Percentiles rank a stretch among this genome's conserved stretches.
phyloP scores from a whole-genome alignment of 768 basidiomycete genomes.

The Pisolithus marmoratus region DNA sequence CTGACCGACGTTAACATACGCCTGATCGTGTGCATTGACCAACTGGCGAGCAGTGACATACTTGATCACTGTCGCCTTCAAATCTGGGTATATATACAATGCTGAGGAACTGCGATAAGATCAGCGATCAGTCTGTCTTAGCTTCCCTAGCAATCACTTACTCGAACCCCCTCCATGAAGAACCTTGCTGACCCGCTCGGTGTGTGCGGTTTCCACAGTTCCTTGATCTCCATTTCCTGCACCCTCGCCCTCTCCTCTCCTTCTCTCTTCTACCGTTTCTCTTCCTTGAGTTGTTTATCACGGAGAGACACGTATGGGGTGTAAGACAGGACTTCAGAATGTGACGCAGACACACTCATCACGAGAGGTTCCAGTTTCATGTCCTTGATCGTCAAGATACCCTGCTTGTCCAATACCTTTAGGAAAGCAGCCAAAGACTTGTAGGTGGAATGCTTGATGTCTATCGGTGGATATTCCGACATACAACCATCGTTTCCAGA shows the following conservation, averaged over 20 bases:
- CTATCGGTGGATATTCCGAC: too few relatives aligned
- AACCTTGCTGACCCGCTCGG: constrained; percentile 36
- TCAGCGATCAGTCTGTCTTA: not conserved
- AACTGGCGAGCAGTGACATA: too few relatives aligned
- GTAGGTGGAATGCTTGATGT: too few relatives aligned
- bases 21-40: too few relatives aligned
- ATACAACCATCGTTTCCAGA: too few relatives aligned
- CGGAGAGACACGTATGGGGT: too few relatives aligned
- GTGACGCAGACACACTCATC: constrained; percentile 47
- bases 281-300: constrained; percentile 58
- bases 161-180: too few relatives aligned
- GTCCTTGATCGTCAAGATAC: too few relatives aligned
- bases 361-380: constrained; percentile 49
- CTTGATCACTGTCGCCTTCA: constrained; percentile 51
- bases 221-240: constrained; percentile 52
- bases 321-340: constrained; percentile 54
- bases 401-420: too few relatives aligned
- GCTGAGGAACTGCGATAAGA: constrained; percentile 37
- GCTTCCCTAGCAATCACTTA: constrained; percentile 8
- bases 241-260: constrained; percentile 41
- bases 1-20: too few relatives aligned
- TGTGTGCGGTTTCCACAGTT: constrained; percentile 74
- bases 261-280: constrained; percentile 52
- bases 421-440: too few relatives aligned
- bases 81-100: constrained; percentile 51